phyloP scores from a whole-genome alignment of 2,329 filamentous ascomycete genomes.

The Ceratocystis eucalypticola region DNA sequence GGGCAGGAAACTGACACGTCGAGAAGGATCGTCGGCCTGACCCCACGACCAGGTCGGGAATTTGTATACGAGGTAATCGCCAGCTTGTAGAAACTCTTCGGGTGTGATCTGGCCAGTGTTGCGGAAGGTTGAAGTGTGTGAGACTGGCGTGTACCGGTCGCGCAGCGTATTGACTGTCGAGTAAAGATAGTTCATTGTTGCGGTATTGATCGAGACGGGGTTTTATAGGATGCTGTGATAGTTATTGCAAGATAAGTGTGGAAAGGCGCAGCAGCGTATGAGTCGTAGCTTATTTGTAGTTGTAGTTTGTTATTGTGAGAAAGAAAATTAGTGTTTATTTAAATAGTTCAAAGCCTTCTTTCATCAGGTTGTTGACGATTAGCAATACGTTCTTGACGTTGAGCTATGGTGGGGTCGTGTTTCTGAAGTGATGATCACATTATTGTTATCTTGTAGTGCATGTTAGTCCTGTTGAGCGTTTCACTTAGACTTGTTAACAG shows the following conservation, averaged over 20 bases:
- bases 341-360: neutral
- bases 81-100: slow-evolving; percentile 88
- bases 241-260: neutral
- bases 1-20: slow-evolving; percentile 70
- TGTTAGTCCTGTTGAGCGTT: neutral
- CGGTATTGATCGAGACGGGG: neutral
- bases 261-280: too few species aligned
- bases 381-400: neutral
- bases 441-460: neutral
- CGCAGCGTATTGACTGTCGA: slow-evolving; percentile 85
- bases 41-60: slow-evolving; percentile 98
- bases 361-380: neutral
- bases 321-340: neutral
- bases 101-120: slow-evolving; percentile 90
- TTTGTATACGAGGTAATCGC: slow-evolving; percentile 97
- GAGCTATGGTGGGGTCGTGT: neutral
- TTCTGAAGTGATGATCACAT: neutral
- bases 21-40: slow-evolving; percentile 67
- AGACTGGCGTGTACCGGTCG: slow-evolving; percentile 80
- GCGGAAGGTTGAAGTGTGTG: slow-evolving; percentile 84
- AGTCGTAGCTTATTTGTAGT: neutral
- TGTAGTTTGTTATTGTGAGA: neutral
- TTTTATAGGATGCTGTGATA: neutral
- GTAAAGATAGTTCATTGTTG: slow-evolving; percentile 74
- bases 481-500: neutral